Evolutionary conservation across 139 green algal species (phyloP), one percentile per base, ranked within the genome.

Genomic region (Tetradesmus obliquus): DNA sequence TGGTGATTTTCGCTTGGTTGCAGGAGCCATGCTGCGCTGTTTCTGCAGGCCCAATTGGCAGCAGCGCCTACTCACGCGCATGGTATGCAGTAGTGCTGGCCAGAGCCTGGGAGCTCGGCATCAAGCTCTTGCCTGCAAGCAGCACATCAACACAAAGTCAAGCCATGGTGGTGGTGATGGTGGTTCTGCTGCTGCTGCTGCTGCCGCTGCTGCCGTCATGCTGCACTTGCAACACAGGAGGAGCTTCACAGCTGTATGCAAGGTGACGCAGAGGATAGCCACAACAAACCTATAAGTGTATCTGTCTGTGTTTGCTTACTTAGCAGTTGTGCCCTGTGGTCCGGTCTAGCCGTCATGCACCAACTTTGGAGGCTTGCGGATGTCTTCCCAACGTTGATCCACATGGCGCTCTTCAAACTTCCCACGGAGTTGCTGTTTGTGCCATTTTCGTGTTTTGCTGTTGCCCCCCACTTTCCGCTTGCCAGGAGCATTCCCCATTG

Each of bases 361-460:
- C 12, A 91, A 88, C 1, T 88, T 74, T 7, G 93, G 92, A 53
- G 94, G 94, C 72, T 96, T 97, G 45, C 94, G 81, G n/a, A 98
- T 95, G 86, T 98, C 97, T 82, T 98, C 95, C 97, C 97, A 98
- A 0, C 98, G 95, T 82, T 98, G 96, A 91, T 98, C 96, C 45
- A 98, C 94, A 69, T 98, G 96, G 32, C 96, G 87, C 54, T 91
- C 90, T 53, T 94, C 87, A 86, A 98, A 98, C 86, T 95, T 95
- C 0, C 84, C 89, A 2, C 94, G 71, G 1, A 94, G 72, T 10
- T 90, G 87, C 32, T 86, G 89, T 79, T 98, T 98, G 88, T 95
- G 91, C 4, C 81, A 89, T n/a, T 95, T 95, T 2, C 93, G 74
- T 1, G 92, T 90, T 32, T 96, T 95, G 22, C 90, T 91, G 88